These are phyloP conservation scores for Syzygium oleosum DNA, from an alignment of 345 rosid genomes.

Conservation along the genomic window DNA sequence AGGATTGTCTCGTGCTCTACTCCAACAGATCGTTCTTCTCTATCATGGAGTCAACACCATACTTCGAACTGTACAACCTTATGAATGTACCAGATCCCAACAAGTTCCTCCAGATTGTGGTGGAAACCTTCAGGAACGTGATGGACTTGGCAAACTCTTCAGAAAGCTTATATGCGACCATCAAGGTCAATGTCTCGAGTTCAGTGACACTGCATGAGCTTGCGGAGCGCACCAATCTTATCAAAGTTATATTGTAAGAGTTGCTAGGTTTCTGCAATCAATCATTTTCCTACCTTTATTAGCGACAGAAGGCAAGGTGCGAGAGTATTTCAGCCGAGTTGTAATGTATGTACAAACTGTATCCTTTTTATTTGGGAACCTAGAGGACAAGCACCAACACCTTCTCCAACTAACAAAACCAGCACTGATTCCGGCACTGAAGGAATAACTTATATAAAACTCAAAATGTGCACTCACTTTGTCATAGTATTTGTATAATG, in stretches of 20 bases:
- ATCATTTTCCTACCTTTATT: not conserved
- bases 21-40: constrained; percentile 7
- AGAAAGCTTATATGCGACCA: not conserved
- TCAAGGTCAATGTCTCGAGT: not conserved
- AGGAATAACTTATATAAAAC: not conserved
- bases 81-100: not conserved
- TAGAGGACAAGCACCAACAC: not conserved
- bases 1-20: constrained; percentile 23
- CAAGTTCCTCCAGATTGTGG: not conserved
- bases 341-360: constrained; percentile 6
- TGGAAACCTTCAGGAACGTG: not conserved
- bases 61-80: not conserved
- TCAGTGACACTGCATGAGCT: not conserved
- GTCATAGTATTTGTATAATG: not conserved
- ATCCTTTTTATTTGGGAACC: not conserved
- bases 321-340: constrained; percentile 8
- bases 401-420: not conserved
- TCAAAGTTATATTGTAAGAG: not conserved
- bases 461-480: not conserved
- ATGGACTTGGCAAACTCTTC: not conserved
- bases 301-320: not conserved
- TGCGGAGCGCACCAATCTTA: constrained; percentile 12
- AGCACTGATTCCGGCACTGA: not conserved
- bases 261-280: not conserved
- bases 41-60: not conserved